phyloP scores from a whole-genome alignment of 208 protist genomes.

The Trypanosoma mega region DNA sequence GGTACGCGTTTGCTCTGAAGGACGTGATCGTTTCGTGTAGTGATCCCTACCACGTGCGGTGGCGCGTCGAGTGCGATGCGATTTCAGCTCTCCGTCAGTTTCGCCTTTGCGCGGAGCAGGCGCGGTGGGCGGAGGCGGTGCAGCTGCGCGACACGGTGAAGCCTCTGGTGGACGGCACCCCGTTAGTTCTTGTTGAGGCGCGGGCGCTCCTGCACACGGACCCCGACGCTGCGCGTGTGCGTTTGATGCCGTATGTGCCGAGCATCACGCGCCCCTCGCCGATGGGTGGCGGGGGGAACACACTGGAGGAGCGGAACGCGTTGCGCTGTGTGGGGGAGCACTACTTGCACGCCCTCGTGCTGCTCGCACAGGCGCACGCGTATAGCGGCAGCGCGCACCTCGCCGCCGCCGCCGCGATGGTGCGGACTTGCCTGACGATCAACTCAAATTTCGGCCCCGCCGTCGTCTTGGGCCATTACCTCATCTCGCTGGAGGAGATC shows the following conservation, averaged over 20 bases:
- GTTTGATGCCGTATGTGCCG: conserved; percentile 70
- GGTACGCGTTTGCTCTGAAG: conserved; percentile 23
- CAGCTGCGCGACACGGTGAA: conserved; percentile 13
- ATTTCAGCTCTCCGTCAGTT: conserved; percentile 40
- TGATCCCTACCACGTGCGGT: conserved; percentile 25
- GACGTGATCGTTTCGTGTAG: conserved; percentile 6
- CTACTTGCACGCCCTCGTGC: conserved; percentile 60
- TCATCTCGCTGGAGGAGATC: conserved; percentile 64
- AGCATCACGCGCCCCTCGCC: conserved; percentile 40
- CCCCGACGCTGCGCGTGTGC: conserved; percentile 45
- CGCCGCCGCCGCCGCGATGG: conserved; percentile 65
- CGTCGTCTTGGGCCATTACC: conserved; percentile 58
- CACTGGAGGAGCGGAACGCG: conserved; percentile 39
- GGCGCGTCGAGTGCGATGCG: conserved; percentile 19
- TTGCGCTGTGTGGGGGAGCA: conserved; percentile 50
- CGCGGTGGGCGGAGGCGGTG: conserved; percentile 41
- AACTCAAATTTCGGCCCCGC: conserved; percentile 56
- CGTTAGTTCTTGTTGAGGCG: conserved; percentile 58
- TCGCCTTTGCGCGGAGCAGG: conserved; percentile 29
- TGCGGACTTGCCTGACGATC: conserved; percentile 61
- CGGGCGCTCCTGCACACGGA: conserved; percentile 53
- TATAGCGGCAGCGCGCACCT: conserved; percentile 73
- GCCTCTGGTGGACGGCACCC: conserved; percentile 40
- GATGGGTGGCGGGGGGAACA: conserved; percentile 9
- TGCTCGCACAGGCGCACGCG: conserved; percentile 75